Conservation (phyloP, 257 asterid species). For the Solanum pinnatisectum region DNA sequence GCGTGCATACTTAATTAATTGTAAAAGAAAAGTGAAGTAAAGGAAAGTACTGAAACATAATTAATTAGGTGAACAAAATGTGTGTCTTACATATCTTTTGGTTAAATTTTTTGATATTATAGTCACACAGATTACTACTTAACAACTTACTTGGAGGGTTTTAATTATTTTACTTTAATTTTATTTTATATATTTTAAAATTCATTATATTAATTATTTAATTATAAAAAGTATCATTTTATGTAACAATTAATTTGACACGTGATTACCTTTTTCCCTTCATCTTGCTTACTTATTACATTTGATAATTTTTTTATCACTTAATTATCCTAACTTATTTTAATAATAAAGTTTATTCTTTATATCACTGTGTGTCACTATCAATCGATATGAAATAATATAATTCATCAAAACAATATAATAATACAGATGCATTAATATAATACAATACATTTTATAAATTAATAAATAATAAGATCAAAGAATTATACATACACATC, state of each 20-base stretch:
- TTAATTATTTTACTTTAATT: background rate
- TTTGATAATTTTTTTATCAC: background rate
- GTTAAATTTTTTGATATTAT: background rate
- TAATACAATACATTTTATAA: too few species aligned
- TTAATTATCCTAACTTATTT: background rate
- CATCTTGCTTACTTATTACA: background rate
- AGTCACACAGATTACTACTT: rapidly evolving
- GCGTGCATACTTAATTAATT: background rate
- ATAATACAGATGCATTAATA: too few species aligned
- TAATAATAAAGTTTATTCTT: background rate
- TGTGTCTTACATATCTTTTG: background rate
- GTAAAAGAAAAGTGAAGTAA: background rate
- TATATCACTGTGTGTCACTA: background rate
- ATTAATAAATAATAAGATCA: too few species aligned
- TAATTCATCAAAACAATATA: background rate
- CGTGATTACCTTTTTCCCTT: background rate
- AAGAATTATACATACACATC: rapidly evolving
- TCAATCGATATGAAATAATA: too few species aligned
- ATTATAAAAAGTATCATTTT: background rate
- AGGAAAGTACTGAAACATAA: background rate
- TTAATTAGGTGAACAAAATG: background rate
- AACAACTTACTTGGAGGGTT: background rate
- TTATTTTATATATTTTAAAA: background rate
- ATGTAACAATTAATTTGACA: background rate
- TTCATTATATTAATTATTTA: background rate